Evolutionary conservation across 345 rosid species (phyloP).

Genomic region (Eucalyptus polyanthemos): DNA sequence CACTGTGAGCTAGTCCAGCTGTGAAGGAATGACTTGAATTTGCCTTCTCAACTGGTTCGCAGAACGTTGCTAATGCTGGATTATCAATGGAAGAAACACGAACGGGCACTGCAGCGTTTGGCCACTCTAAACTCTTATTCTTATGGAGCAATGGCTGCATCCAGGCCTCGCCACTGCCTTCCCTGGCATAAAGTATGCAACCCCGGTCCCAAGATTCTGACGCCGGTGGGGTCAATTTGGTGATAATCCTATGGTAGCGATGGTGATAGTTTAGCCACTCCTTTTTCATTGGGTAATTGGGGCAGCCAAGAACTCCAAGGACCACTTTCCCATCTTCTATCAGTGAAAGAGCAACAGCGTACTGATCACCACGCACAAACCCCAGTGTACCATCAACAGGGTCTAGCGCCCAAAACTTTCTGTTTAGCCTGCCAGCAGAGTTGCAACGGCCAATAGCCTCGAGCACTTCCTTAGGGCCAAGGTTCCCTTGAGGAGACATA

Average conservation of each 20-base stretch:
- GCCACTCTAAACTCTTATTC: constrained; percentile 25
- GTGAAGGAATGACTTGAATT: constrained; percentile 78
- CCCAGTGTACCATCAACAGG: constrained; percentile 95
- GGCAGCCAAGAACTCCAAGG: constrained; percentile 85
- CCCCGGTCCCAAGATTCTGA: constrained; percentile 43
- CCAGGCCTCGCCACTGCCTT: constrained; percentile 81
- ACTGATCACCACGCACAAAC: constrained; percentile 91
- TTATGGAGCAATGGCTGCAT: constrained; percentile 58
- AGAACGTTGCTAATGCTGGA: constrained; percentile 76
- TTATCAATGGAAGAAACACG: constrained; percentile 59
- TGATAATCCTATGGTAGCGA: constrained; percentile 1
- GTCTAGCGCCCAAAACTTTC: constrained; percentile 87
- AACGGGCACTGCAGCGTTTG: constrained; percentile 40
- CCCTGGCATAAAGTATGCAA: constrained; percentile 70
- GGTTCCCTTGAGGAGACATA: constrained; percentile 33
- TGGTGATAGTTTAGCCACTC: constrained; percentile 51
- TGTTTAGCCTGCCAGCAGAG: constrained; percentile 58
- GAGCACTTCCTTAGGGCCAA: constrained; percentile 42
- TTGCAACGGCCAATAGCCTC: constrained; percentile 74
- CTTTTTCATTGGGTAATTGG: constrained; percentile 79
- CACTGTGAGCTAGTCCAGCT: constrained; percentile 58
- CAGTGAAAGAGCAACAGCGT: constrained; percentile 83
- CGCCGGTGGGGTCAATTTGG: constrained; percentile 9
- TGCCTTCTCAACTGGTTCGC: constrained; percentile 90
- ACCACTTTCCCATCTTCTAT: constrained; percentile 70